phyloP scores from a whole-genome alignment of 2,329 filamentous ascomycete genomes.

The Talaromyces sp. region DNA sequence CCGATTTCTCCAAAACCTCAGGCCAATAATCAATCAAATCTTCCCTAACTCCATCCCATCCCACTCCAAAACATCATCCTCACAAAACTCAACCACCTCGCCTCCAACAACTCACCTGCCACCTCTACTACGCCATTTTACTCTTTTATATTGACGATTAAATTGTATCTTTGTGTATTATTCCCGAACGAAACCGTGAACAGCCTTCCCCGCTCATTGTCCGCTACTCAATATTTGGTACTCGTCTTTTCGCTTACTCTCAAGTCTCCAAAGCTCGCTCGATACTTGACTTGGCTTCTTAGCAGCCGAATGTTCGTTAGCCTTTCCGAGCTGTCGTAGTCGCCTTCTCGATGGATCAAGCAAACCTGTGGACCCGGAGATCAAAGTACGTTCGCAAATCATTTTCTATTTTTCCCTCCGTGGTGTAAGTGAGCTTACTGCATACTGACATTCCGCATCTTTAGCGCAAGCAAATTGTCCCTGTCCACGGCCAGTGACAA shows the following conservation, averaged over 20 bases:
- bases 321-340: slow-evolving; percentile 31
- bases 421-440: neutral
- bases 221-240: slow-evolving; percentile 2
- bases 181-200: neutral
- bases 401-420: neutral
- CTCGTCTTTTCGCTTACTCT: slow-evolving; percentile 10
- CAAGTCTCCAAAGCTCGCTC: slow-evolving; percentile 7
- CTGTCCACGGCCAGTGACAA: slow-evolving; percentile 66
- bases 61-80: slow-evolving; percentile 4
- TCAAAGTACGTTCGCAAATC: slow-evolving; percentile 38
- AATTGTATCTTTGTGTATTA: neutral
- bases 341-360: slow-evolving; percentile 45
- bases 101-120: neutral
- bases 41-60: slow-evolving; percentile 8
- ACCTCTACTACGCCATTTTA: neutral
- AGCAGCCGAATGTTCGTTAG: slow-evolving; percentile 33
- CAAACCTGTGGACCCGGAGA: slow-evolving; percentile 47
- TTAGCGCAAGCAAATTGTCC: slow-evolving; percentile 82
- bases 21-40: slow-evolving; percentile 9
- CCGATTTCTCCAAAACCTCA: slow-evolving; percentile 7
- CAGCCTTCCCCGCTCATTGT: neutral
- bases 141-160: neutral
- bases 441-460: slow-evolving; percentile 22
- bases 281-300: slow-evolving; percentile 12
- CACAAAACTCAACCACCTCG: neutral